Evolutionary conservation across 805 yeast species (phyloP), one percentile per base, ranked within the genome.

Genomic region (Wickerhamomyces chambardii): DNA sequence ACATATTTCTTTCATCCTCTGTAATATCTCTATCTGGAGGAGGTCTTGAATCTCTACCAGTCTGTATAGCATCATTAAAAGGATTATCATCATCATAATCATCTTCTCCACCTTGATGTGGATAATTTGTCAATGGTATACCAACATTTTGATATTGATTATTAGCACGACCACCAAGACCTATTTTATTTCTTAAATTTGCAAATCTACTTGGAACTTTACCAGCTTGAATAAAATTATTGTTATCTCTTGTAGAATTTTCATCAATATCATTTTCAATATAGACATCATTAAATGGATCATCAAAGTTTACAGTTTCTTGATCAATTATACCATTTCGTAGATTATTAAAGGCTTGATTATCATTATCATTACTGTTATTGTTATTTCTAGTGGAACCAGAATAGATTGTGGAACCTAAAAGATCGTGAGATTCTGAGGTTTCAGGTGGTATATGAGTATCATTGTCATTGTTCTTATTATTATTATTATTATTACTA

Each of bases 191-290:
- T 22, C 38, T 44, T 32, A 52, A 30, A 26, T 36, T 52, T 17
- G 53, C 36, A 16, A 44, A 40, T 8, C 50, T 25, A 1, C 52
- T 46, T 15, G 17, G n/a, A 6, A 15, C 6, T 15, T 15, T 17
- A 19, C 22, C 22, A 19, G 7, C 10, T 8, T 4, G 7, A 19
- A 8, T 19, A 19, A 8, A 3, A 19, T 3, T 19, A 3, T 19
- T 19, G 10, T 10, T 19, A 19, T 8, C 10, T 8, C 10, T 19
- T 19, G 10, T 10, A n/a, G 58, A 51, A 30, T 51, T 56, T 6
- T 44, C 48, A n/a, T 43, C 55, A 2, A 53, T 38, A 44, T 63
- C 69, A 39, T 61, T 61, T 31, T 61, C 65, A 18, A 61, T 52
- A 31, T 42, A 53, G 36, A 56, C 54, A 39, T 52, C 54, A 22